Evolutionary conservation across 768 basidiomycete species (phyloP), one percentile per base, ranked within the genome.

Genomic region (Leccinum subgranulosum): DNA sequence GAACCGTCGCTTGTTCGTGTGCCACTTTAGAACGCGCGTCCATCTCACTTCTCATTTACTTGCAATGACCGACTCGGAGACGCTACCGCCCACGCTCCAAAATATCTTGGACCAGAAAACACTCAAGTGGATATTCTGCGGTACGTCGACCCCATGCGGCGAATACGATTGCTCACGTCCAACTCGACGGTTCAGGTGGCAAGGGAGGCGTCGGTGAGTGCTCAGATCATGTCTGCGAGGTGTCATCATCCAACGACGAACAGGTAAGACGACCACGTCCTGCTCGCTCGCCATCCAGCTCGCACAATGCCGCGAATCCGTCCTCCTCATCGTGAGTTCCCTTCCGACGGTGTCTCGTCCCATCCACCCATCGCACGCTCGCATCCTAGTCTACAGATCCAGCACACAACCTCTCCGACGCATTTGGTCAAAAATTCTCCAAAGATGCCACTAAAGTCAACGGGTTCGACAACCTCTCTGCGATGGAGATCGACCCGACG

Each of bases 401-500:
- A n/a, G 97, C 97, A 36, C 97, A 99, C 79, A 99, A 99, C 74
- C 78, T 99, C 43, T 98, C 95, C 10, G 96, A 99, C 75, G 94
- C 97, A 15, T 98, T 98, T 73, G 92, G 93, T 21, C 97, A 99
- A 71, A 98, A 99, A 77, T 99, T 99, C 77, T 93, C 92, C 59
- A 98, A 98, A 70, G 97, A 99, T 71, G 97, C 97, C 31, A 98
- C 94, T 8, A 92, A 91, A 74, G 97, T 98, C 53, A 97, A 96
- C 67, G 97, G 97, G 9, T 98, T 98, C 66, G 86, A 91, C 59
- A 99, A 99, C 76, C 83, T 99, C 46, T 96, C 74, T 69, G 97
- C 97, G 4, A 99, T 99, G 97, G 97, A 99, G 75, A 99, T 99
- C 71, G 97, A 99, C 75, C 97, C 97, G 8, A 96, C 92, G 49